Conservation (phyloP, 2,329 filamentous ascomycete species). For the Fusarium vanettenii region DNA sequence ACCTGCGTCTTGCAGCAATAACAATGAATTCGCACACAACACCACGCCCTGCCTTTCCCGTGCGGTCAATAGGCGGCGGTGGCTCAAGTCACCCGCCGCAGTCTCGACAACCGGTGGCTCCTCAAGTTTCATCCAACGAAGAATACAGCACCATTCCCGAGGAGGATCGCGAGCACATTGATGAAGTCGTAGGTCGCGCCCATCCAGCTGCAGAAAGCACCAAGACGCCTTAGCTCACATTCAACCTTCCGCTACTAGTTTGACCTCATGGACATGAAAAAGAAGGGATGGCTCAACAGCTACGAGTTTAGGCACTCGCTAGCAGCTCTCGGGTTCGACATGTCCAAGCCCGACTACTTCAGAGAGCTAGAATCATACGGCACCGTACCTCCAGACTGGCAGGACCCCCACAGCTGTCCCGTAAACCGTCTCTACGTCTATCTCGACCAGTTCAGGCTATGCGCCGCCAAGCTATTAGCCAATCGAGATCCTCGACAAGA, state of each 20-base stretch:
- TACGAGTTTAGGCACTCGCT: slow-evolving; percentile 98
- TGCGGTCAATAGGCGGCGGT: slow-evolving; percentile 48
- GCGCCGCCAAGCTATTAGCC: slow-evolving; percentile 82
- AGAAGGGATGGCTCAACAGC: slow-evolving; percentile 94
- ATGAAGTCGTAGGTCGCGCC: slow-evolving; percentile 79
- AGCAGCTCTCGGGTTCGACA: slow-evolving; percentile 93
- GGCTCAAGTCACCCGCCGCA: slow-evolving; percentile 48
- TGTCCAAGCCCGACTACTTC: slow-evolving; percentile 87
- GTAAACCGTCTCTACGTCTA: slow-evolving; percentile 62
- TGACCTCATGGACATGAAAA: slow-evolving; percentile 95
- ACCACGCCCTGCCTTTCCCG: slow-evolving; percentile 50
- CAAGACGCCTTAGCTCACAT: slow-evolving; percentile 30
- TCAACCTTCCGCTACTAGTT: slow-evolving; percentile 67
- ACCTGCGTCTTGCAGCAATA: slow-evolving; percentile 16
- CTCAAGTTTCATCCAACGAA: slow-evolving; percentile 51
- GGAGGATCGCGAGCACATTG: slow-evolving; percentile 92
- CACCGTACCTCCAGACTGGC: slow-evolving; percentile 72
- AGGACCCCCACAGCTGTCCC: slow-evolving; percentile 54
- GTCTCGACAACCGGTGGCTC: slow-evolving; percentile 47
- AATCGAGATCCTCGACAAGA: slow-evolving; percentile 90
- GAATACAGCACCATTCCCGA: slow-evolving; percentile 71
- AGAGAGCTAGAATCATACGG: slow-evolving; percentile 85
- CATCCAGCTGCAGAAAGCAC: neutral
- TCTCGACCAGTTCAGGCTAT: slow-evolving; percentile 71
- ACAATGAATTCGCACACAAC: slow-evolving; percentile 54